phyloP scores from a whole-genome alignment of 2,329 filamentous ascomycete species.

The Colletotrichum falcatum region DNA sequence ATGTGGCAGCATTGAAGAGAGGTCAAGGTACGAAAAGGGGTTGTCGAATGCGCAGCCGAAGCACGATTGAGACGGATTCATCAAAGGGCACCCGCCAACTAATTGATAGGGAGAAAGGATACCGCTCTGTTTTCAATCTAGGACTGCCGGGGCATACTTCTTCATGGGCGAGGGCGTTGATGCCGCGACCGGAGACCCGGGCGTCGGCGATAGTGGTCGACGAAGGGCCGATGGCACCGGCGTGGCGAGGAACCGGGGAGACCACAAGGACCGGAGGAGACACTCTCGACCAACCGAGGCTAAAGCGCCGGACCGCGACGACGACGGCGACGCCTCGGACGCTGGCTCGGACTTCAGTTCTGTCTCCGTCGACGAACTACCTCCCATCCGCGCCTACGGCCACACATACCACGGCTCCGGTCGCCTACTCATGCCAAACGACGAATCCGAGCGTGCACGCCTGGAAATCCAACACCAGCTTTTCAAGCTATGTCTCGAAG shows the following conservation, averaged over 20 bases:
- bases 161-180: constrained; percentile 36
- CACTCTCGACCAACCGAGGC: constrained; percentile 16
- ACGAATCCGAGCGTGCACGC: constrained; percentile 49
- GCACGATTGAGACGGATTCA: background rate
- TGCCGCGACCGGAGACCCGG: constrained; percentile 23
- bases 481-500: constrained; percentile 51
- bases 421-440: constrained; percentile 50
- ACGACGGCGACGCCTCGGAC: constrained; percentile 45
- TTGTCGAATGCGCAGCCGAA: too few species aligned
- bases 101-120: background rate
- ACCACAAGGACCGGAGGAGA: constrained; percentile 27
- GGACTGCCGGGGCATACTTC: background rate
- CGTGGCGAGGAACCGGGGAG: constrained; percentile 8
- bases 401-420: constrained; percentile 54
- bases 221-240: constrained; percentile 7
- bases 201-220: constrained; percentile 30
- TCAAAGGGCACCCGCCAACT: background rate
- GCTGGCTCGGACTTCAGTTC: constrained; percentile 49
- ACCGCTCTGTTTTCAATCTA: background rate
- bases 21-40: background rate
- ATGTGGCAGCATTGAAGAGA: background rate
- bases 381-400: constrained; percentile 50
- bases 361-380: constrained; percentile 48
- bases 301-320: constrained; percentile 15
- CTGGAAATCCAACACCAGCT: constrained; percentile 51